These are phyloP conservation scores for Mortierella antarctica DNA, from an alignment of 192 early-diverging fungal species.

Conservation along the genomic window DNA sequence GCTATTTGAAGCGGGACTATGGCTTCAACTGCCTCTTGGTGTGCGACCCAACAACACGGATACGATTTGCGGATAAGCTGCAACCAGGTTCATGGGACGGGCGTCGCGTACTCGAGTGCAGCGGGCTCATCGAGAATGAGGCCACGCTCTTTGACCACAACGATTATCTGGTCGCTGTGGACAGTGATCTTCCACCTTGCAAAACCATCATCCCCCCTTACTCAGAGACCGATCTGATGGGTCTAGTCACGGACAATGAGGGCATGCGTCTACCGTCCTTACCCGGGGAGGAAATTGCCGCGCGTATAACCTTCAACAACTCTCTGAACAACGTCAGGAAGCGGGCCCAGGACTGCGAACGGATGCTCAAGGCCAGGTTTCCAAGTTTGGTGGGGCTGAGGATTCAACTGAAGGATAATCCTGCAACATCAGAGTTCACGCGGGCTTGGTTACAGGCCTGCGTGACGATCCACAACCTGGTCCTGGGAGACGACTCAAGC, in stretches of 20 bases:
- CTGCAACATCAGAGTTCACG: conserved; percentile 8
- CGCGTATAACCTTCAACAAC: conserved; percentile 7
- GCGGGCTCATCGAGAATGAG: neutral
- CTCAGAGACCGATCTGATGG: neutral
- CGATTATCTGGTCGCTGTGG: conserved; percentile 16
- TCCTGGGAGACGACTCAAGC: conserved; percentile 28
- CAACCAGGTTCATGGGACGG: conserved; percentile 6
- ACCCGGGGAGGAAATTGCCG: neutral
- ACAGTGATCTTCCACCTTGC: neutral
- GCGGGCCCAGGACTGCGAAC: conserved; percentile 29
- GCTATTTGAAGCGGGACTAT: conserved; percentile 26
- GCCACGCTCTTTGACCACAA: conserved; percentile 10
- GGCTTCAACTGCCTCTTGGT: conserved; percentile 33
- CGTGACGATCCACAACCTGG: conserved; percentile 39
- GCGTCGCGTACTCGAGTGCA: conserved; percentile 12
- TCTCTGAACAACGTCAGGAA: conserved; percentile 8
- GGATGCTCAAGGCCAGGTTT: conserved; percentile 32
- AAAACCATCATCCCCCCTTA: conserved; percentile 7
- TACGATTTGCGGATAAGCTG: conserved; percentile 23
- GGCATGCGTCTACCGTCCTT: neutral
- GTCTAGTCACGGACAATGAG: too few relatives aligned
- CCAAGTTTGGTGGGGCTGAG: conserved; percentile 45
- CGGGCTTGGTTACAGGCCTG: conserved; percentile 32
- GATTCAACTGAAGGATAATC: conserved; percentile 33
- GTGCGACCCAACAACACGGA: conserved; percentile 27